Conservation (phyloP, 192 early-diverging fungal species). For the Rhizophagus prolifer region DNA sequence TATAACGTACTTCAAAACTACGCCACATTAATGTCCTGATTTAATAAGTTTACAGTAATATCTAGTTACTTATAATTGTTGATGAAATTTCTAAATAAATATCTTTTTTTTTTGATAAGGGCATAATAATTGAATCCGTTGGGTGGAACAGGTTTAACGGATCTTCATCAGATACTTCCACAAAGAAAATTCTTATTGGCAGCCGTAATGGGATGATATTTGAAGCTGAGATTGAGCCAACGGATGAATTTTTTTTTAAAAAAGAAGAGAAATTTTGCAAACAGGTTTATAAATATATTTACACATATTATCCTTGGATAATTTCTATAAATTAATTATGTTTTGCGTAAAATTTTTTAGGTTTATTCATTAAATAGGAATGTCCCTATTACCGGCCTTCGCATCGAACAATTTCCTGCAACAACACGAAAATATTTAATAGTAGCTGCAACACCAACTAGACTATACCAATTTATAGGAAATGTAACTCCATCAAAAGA, state of each 20-base stretch:
- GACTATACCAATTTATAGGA: conserved; percentile 93
- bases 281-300: conserved; percentile 43
- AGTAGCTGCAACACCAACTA: conserved; percentile 75
- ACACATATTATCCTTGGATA: too few species aligned
- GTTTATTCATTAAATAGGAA: conserved; percentile 72
- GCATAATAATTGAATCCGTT: conserved; percentile 80
- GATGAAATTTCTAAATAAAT: too few species aligned
- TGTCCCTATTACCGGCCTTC: conserved; percentile 76
- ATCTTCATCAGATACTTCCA: conserved; percentile 55
- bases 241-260: conserved; percentile 78
- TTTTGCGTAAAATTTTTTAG: not conserved
- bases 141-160: conserved; percentile 79
- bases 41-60: too few species aligned
- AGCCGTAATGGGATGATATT: conserved; percentile 84
- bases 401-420: conserved; percentile 78
- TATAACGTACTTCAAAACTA: too few species aligned
- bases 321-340: not conserved
- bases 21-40: too few species aligned
- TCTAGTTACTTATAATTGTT: too few species aligned
- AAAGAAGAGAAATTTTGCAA: conserved; percentile 78
- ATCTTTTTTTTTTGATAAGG: conserved; percentile 39
- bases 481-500: conserved; percentile 48
- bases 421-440: conserved; percentile 76
- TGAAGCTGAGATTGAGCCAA: conserved; percentile 87
- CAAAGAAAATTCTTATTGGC: conserved; percentile 82